Evolutionary conservation across 2,329 filamentous ascomycete species (phyloP).

Genomic region (Cladophialophora carrionii): DNA sequence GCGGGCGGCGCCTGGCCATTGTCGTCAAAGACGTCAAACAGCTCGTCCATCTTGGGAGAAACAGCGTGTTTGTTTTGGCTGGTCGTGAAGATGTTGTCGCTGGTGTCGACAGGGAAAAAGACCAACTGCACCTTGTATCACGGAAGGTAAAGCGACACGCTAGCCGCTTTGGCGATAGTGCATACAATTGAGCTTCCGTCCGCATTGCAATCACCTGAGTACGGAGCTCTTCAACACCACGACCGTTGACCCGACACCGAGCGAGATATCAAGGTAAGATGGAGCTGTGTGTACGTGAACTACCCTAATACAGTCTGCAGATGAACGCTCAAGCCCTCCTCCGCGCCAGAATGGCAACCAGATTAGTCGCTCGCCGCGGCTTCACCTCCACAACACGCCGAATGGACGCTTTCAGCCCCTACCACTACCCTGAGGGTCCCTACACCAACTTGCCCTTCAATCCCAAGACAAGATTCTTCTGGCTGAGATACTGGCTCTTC

Average conservation of each 20-base stretch:
- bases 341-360: constrained; percentile 67
- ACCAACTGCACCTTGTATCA: neutral
- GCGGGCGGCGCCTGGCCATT: constrained; percentile 54
- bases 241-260: constrained; percentile 2
- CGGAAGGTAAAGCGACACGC: constrained; percentile 10
- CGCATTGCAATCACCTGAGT: constrained; percentile 10
- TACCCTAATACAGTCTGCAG: constrained; percentile 51
- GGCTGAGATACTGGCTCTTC: constrained; percentile 79
- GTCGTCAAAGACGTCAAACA: constrained; percentile 82
- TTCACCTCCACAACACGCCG: constrained; percentile 84
- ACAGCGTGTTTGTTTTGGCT: constrained; percentile 5
- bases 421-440: constrained; percentile 98
- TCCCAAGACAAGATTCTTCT: constrained; percentile 85
- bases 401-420: constrained; percentile 69
- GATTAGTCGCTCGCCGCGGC: constrained; percentile 80
- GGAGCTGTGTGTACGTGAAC: neutral
- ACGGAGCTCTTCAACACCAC: constrained; percentile 2
- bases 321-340: constrained; percentile 74
- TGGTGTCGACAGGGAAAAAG: constrained; percentile 10
- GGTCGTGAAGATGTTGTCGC: constrained; percentile 8
- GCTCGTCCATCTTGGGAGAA: constrained; percentile 66
- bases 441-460: constrained; percentile 97
- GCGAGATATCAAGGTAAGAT: constrained; percentile 11
- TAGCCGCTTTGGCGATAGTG: neutral
- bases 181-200: constrained; percentile 6